Conservation (phyloP, 495 filamentous ascomycete genomes). For the Hypoxylon intermedium region DNA sequence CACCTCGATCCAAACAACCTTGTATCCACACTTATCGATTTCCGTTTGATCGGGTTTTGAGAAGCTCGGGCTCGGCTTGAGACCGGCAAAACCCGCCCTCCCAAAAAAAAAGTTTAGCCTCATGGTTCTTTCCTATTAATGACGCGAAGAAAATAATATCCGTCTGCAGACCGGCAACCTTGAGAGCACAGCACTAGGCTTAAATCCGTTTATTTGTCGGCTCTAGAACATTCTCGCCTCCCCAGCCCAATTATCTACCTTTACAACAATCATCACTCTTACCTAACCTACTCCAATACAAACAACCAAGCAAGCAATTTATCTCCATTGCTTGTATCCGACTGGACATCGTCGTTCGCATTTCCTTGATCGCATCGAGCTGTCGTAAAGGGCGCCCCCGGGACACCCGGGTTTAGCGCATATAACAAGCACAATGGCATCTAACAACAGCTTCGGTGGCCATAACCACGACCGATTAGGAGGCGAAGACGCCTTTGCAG, state of each 20-base stretch:
- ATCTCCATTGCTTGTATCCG: background rate
- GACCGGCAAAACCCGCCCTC: conserved; percentile 16
- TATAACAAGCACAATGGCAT: conserved; percentile 33
- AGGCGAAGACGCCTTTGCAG: conserved; percentile 37
- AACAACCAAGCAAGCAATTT: conserved; percentile 1
- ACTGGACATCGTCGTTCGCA: background rate
- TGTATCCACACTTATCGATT: conserved; percentile 12
- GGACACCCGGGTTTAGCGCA: conserved; percentile 33
- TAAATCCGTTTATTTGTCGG: conserved; percentile 4
- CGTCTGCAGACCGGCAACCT: conserved; percentile 7
- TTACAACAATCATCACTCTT: background rate
- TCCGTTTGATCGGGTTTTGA: conserved; percentile 13
- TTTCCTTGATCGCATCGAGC: conserved; percentile 9
- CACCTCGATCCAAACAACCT: background rate
- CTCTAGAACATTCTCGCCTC: conserved; percentile 9
- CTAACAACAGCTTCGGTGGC: conserved; percentile 30
- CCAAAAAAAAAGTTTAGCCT: conserved; percentile 25
- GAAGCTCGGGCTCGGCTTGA: conserved; percentile 27
- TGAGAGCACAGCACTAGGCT: background rate
- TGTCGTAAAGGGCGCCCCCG: conserved; percentile 30
- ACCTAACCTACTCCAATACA: background rate
- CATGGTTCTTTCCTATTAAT: conserved; percentile 23
- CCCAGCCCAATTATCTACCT: background rate
- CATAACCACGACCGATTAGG: conserved; percentile 41
- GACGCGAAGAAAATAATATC: conserved; percentile 35